Percentiles rank a stretch among this genome's conserved stretches.
Conservation (phyloP, 495 filamentous ascomycete species). For the Baudoinia panamericana region DNA sequence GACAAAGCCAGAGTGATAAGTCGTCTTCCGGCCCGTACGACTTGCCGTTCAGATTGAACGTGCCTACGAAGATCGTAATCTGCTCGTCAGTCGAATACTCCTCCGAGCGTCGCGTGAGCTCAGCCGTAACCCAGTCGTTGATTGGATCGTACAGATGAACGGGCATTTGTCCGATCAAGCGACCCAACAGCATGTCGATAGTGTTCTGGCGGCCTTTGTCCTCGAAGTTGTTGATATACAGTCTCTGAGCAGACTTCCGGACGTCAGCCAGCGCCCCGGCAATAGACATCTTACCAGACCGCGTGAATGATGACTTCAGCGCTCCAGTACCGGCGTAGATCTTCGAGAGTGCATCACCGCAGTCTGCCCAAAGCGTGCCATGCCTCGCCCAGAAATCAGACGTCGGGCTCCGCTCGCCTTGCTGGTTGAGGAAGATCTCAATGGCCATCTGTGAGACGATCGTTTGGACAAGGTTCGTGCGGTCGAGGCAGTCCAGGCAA, state of each 20-base stretch:
- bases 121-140: slow-evolving; percentile 70
- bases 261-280: slow-evolving; percentile 91
- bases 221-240: slow-evolving; percentile 95
- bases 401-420: slow-evolving; percentile 43
- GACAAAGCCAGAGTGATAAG: slow-evolving; percentile 70
- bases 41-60: slow-evolving; percentile 88
- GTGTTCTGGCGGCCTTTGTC: slow-evolving; percentile 89
- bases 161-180: slow-evolving; percentile 66
- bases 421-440: slow-evolving; percentile 61
- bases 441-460: slow-evolving; percentile 87
- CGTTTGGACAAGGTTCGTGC: slow-evolving; percentile 92
- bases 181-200: slow-evolving; percentile 80
- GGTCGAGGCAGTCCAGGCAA: slow-evolving; percentile 88
- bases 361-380: slow-evolving; percentile 93
- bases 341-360: slow-evolving; percentile 84
- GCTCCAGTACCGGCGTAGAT: slow-evolving; percentile 97
- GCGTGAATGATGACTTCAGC: slow-evolving; percentile 89
- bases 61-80: slow-evolving; percentile 64
- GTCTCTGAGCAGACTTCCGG: slow-evolving; percentile 79
- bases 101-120: slow-evolving; percentile 47
- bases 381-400: slow-evolving; percentile 84
- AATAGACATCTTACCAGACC: slow-evolving; percentile 88
- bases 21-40: slow-evolving; percentile 64
- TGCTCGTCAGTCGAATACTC: slow-evolving; percentile 38
- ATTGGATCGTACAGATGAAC: slow-evolving; percentile 87